These are phyloP conservation scores for Truncatella angustata DNA, from an alignment of 2,329 filamentous ascomycete genomes.

Conservation along the genomic window DNA sequence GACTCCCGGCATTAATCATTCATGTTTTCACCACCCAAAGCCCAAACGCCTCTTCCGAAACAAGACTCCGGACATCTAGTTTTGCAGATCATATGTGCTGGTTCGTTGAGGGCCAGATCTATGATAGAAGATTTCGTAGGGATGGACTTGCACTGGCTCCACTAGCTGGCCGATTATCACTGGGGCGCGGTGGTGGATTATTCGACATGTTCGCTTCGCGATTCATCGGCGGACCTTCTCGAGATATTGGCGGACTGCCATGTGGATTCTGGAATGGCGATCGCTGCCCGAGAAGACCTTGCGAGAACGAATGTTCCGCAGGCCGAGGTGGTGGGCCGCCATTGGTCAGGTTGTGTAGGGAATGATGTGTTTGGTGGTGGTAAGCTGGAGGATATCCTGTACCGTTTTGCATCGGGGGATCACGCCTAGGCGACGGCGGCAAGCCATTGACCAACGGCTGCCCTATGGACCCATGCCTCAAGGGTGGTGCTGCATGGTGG, in stretches of 20 bases:
- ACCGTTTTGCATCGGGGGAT: conserved; percentile 37
- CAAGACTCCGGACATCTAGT: neutral
- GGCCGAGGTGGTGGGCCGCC: conserved; percentile 41
- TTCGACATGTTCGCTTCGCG: conserved; percentile 29
- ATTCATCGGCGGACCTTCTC: conserved; percentile 34
- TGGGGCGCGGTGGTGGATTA: conserved; percentile 30
- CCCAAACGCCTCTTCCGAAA: neutral
- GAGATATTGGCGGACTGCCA: conserved; percentile 43
- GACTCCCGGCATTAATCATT: neutral
- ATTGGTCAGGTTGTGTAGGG: conserved; percentile 33
- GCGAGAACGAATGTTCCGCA: conserved; percentile 45
- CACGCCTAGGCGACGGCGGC: conserved; percentile 46
- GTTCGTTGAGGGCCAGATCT: conserved; percentile 4
- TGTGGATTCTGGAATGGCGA: conserved; percentile 42
- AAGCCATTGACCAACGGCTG: conserved; percentile 43
- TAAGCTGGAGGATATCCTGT: conserved; percentile 36
- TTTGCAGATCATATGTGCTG: neutral
- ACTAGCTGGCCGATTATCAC: conserved; percentile 39
- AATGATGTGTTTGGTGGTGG: conserved; percentile 28
- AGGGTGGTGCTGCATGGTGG: conserved; percentile 39
- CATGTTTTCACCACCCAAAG: neutral
- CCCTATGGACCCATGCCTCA: conserved; percentile 40
- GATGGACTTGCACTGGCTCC: conserved; percentile 79
- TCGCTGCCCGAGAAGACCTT: conserved; percentile 40
- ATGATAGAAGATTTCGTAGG: conserved; percentile 70